A percentile compares a stretch with the other conserved stretches of the same genome.
Evolutionary conservation across 1,139 yeast species (phyloP).

Genomic region (Pichia sp.): DNA sequence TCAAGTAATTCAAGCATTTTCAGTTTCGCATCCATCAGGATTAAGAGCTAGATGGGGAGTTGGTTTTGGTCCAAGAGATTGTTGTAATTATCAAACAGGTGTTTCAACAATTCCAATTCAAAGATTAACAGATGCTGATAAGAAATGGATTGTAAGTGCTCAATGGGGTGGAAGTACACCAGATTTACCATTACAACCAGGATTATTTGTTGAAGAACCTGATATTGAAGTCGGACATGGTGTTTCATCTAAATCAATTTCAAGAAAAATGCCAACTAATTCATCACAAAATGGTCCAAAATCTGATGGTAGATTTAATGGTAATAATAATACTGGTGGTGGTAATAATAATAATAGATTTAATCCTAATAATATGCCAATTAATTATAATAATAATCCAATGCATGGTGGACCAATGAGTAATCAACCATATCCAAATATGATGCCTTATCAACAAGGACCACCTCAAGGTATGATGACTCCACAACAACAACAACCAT

Average conservation of each 20-base stretch:
- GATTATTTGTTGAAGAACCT: conserved; percentile 90
- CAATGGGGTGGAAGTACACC: conserved; percentile 95
- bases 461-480: conserved; percentile 9
- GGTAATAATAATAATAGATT: conserved; percentile 12
- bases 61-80: conserved; percentile 97
- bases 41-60: conserved; percentile 97
- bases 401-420: conserved; percentile 9
- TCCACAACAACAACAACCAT: conserved; percentile 4
- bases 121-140: conserved; percentile 90
- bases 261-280: conserved; percentile 81
- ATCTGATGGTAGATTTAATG: conserved; percentile 40
- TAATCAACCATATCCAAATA: conserved; percentile 20
- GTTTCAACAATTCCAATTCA: conserved; percentile 78
- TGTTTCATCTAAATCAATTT: conserved; percentile 86
- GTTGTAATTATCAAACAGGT: conserved; percentile 92
- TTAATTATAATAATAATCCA: conserved; percentile 17
- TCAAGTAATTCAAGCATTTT: conserved; percentile 46
- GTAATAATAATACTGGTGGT: conserved; percentile 12
- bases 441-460: conserved; percentile 2
- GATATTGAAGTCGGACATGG: conserved; percentile 96
- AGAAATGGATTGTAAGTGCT: conserved; percentile 80
- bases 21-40: conserved; percentile 34
- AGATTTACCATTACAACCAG: conserved; percentile 75
- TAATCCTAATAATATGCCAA: conserved; percentile 20
- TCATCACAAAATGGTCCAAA: conserved; percentile 82